Evolutionary conservation across 2,329 filamentous ascomycete species (phyloP), one percentile per base, ranked within the genome.

Genomic region (Knufia petricola): DNA sequence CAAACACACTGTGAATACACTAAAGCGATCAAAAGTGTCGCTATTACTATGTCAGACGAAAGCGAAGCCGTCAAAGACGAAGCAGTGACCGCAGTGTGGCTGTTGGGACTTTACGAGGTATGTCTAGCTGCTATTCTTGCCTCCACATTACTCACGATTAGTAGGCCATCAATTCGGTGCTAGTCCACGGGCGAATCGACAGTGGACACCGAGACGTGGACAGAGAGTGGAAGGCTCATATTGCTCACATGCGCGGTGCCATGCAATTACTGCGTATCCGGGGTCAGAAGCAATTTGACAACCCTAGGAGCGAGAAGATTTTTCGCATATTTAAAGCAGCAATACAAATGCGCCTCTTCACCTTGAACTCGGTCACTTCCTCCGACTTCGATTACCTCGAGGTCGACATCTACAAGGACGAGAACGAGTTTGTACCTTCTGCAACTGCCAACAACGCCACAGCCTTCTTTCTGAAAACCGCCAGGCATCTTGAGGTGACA

Each of bases 291-390:
- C 55, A 58, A 47, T 56, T 58, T 36, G 52, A 40, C 3, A 55
- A 47, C 12, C 41, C 54, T n/a, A 49, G 48, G 23, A 48, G 46
- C 32, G 54, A 56, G 46, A 56, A 55, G 36, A 54, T 58, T 1
- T 58, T 54, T 39, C 54, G 54, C 13, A 46, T 58, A 31, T 54
- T 58, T 43, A 58, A 56, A 40, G 55, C 55, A 12, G 55, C 55
- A 10, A 58, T 58, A 39, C 55, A 58, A 51, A 53, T 58, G 54
- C 47, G 55, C 10, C 52, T 58, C 3, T 58, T 58, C 43, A 52
- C 54, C 13, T 46, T 58, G 21, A 55, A 52, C 40, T 53, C 55
- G 3, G 51, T 56, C 30, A 52, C 45, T 12, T 53, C 48, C n/a
- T 50, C 49, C 17, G 55, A 58, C 26, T 58, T 58, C 36, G 51